Conservation (phyloP, 2,329 filamentous ascomycete genomes). For the Aspergillus hortae region DNA sequence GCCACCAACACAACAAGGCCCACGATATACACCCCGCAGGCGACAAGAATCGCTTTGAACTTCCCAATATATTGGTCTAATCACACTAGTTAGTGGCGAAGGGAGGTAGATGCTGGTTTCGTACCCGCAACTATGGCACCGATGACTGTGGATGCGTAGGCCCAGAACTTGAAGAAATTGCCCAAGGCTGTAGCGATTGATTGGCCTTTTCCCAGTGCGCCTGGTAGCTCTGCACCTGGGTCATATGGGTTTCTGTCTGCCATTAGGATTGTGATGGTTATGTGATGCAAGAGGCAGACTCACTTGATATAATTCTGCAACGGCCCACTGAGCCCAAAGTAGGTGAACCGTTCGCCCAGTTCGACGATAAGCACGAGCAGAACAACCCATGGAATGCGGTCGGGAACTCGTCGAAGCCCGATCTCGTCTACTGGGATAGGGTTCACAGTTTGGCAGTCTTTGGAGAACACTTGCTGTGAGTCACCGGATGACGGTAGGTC, state of each 20-base stretch:
- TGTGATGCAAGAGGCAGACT: neutral
- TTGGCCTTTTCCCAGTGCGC: slow-evolving; percentile 12
- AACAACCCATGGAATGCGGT: slow-evolving; percentile 24
- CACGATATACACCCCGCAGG: slow-evolving; percentile 47
- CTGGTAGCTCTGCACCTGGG: slow-evolving; percentile 10
- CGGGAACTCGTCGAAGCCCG: slow-evolving; percentile 23
- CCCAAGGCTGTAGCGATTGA: slow-evolving; percentile 11
- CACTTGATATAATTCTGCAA: slow-evolving; percentile 33
- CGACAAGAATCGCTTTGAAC: slow-evolving; percentile 46
- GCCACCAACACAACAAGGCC: slow-evolving; percentile 47
- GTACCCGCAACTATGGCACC: slow-evolving; percentile 45
- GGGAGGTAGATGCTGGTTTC: neutral
- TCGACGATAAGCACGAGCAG: slow-evolving; percentile 27
- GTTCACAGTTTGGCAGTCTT: neutral
- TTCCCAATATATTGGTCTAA: slow-evolving; percentile 50
- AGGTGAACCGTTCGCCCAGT: slow-evolving; percentile 26
- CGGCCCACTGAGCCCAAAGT: slow-evolving; percentile 30
- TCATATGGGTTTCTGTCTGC: slow-evolving; percentile 11
- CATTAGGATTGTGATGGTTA: neutral
- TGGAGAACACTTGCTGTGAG: neutral
- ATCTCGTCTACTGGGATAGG: neutral
- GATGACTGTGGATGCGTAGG: slow-evolving; percentile 45
- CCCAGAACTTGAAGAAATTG: slow-evolving; percentile 39
- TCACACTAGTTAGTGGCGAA: neutral
- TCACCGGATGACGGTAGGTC: neutral